Percentiles rank a stretch among this genome's conserved stretches.
Evolutionary conservation across 495 filamentous ascomycete species (phyloP).

Genomic region (Cudoniella acicularis): DNA sequence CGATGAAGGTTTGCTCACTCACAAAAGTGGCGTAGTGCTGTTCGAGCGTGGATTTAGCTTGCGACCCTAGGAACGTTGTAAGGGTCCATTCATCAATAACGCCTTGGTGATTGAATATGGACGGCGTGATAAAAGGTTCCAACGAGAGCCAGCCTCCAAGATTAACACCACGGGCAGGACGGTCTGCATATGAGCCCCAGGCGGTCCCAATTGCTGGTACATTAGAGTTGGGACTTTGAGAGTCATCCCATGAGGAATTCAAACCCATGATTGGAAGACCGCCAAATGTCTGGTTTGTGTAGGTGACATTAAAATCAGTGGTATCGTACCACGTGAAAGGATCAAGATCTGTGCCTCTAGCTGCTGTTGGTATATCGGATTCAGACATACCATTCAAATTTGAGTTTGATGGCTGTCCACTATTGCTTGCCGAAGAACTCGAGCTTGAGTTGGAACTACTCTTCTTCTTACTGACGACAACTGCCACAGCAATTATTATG

Average conservation of each 20-base stretch:
- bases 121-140: constrained; percentile 94
- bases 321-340: constrained; percentile 94
- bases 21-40: constrained; percentile 89
- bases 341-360: constrained; percentile 76
- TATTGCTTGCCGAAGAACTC: constrained; percentile 21
- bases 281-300: constrained; percentile 80
- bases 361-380: constrained; percentile 60
- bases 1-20: constrained; percentile 73
- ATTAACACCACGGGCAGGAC: constrained; percentile 85
- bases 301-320: constrained; percentile 89
- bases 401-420: constrained; percentile 44
- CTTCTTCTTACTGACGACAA: constrained; percentile 68
- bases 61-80: constrained; percentile 61
- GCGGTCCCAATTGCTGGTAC: constrained; percentile 71
- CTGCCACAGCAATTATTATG: constrained; percentile 71
- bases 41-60: constrained; percentile 64
- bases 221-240: constrained; percentile 67
- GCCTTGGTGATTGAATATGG: constrained; percentile 75
- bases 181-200: constrained; percentile 72
- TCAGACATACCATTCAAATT: constrained; percentile 58
- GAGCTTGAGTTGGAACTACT: constrained; percentile 22
- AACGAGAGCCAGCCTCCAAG: constrained; percentile 91
- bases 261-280: constrained; percentile 88
- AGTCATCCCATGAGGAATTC: constrained; percentile 83
- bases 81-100: constrained; percentile 91